A percentile compares a stretch with the other conserved stretches of the same genome.
Evolutionary conservation across 768 basidiomycete species (phyloP).

Genomic region (Suillus plorans): DNA sequence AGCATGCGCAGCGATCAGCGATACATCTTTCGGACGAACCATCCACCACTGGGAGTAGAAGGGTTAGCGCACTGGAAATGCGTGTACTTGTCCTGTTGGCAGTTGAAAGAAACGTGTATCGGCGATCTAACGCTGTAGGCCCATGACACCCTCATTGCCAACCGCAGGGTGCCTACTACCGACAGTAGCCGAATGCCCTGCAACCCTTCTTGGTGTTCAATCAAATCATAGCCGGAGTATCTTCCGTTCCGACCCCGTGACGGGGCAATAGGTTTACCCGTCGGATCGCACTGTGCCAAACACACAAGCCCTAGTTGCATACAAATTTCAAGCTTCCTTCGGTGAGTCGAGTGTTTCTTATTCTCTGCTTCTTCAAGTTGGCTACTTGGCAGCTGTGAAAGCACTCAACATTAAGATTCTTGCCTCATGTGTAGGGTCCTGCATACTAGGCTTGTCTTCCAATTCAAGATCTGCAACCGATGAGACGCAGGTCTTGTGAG

Average conservation of each 20-base stretch:
- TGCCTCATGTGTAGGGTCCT: not conserved
- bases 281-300: too few species aligned
- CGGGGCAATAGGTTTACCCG: not conserved
- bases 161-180: not conserved
- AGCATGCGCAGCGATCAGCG: too few species aligned
- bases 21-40: not conserved
- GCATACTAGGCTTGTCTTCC: not conserved
- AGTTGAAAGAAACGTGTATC: not conserved
- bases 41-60: not conserved
- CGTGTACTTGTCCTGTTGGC: not conserved
- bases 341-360: not conserved
- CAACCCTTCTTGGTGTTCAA: not conserved
- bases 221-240: not conserved
- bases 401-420: not conserved
- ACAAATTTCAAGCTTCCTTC: not conserved
- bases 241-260: not conserved
- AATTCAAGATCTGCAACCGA: not conserved
- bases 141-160: not conserved
- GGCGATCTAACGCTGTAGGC: not conserved
- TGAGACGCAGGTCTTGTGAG: not conserved
- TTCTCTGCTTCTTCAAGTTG: not conserved
- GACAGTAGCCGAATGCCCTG: not conserved
- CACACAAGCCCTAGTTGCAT: not conserved
- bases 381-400: not conserved
- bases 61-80: not conserved